These are phyloP conservation scores for Sporisorium exsertum DNA, from an alignment of 1,284 basidiomycete species.

Conservation along the genomic window DNA sequence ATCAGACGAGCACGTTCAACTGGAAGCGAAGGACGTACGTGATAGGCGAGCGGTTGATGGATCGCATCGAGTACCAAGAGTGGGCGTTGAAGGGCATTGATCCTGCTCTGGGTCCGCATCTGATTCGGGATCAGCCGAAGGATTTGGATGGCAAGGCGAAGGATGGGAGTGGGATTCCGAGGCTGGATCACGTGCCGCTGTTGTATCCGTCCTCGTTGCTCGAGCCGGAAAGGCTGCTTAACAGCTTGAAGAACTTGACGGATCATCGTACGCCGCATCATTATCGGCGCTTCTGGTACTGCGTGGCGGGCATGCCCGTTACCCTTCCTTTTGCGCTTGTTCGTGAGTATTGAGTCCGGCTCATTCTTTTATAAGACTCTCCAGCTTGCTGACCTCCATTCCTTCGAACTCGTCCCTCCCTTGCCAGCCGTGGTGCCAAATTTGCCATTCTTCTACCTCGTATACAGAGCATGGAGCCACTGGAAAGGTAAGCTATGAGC, in stretches of 20 bases:
- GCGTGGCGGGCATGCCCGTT: conserved; percentile 60
- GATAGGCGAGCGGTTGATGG: conserved; percentile 66
- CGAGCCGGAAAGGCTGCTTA: conserved; percentile 37
- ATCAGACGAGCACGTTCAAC: conserved; percentile 54
- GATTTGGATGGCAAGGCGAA: conserved; percentile 3
- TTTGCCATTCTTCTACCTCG: conserved; percentile 67
- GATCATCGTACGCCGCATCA: conserved; percentile 60
- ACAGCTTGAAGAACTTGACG: conserved; percentile 51
- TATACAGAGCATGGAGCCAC: conserved; percentile 65
- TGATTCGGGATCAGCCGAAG: conserved; percentile 19
- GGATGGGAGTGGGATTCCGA: conserved; percentile 10
- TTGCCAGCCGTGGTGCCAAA: conserved; percentile 63
- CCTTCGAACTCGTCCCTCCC: not conserved
- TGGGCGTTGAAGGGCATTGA: conserved; percentile 68
- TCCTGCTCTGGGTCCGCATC: conserved; percentile 54
- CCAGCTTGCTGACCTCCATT: not conserved
- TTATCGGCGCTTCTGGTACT: conserved; percentile 54
- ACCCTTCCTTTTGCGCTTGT: conserved; percentile 65
- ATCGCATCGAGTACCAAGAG: conserved; percentile 67
- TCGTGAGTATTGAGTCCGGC: conserved; percentile 32
- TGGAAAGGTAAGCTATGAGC: conserved; percentile 60
- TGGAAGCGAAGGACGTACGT: conserved; percentile 64
- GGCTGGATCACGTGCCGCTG: conserved; percentile 53
- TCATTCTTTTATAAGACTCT: too few species aligned
- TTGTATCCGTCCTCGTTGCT: conserved; percentile 58